A percentile compares a stretch with the other conserved stretches of the same genome.
Conservation (phyloP, 1,284 basidiomycete genomes). For the Melampsora abietis-canadensis region DNA sequence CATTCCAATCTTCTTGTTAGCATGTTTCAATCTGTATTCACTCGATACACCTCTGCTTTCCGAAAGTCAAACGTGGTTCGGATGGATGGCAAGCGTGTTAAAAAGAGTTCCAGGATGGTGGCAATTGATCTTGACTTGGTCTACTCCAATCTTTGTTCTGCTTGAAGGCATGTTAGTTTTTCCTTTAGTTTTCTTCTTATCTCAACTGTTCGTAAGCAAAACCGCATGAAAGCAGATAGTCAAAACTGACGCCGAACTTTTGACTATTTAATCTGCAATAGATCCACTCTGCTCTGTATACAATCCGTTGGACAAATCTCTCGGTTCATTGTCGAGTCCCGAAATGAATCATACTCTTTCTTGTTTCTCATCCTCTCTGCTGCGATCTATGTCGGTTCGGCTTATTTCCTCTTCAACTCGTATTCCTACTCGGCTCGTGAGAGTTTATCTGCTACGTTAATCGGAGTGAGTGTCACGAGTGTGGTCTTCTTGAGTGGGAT, state of each 20-base stretch:
- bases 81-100: constrained; percentile 60
- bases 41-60: constrained; percentile 19
- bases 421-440: constrained; percentile 75
- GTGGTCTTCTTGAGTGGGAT: constrained; percentile 83
- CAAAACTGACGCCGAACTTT: neutral
- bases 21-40: constrained; percentile 69
- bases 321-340: constrained; percentile 33
- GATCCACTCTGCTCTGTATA: constrained; percentile 38
- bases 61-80: neutral
- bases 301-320: constrained; percentile 42
- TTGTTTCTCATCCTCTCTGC: constrained; percentile 44
- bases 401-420: constrained; percentile 53
- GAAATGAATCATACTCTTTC: constrained; percentile 44
- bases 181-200: constrained; percentile 10
- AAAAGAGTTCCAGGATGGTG: constrained; percentile 72
- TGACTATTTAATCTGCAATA: neutral
- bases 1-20: constrained; percentile 70
- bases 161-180: constrained; percentile 75
- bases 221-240: neutral
- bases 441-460: constrained; percentile 74
- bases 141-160: constrained; percentile 71
- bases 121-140: constrained; percentile 67
- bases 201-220: neutral
- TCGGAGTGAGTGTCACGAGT: constrained; percentile 70
- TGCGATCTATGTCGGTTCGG: constrained; percentile 48